Percentiles rank a stretch among this genome's conserved stretches.
phyloP scores from a whole-genome alignment of 78 protist species.

The Dictyostelium firmibasis region DNA sequence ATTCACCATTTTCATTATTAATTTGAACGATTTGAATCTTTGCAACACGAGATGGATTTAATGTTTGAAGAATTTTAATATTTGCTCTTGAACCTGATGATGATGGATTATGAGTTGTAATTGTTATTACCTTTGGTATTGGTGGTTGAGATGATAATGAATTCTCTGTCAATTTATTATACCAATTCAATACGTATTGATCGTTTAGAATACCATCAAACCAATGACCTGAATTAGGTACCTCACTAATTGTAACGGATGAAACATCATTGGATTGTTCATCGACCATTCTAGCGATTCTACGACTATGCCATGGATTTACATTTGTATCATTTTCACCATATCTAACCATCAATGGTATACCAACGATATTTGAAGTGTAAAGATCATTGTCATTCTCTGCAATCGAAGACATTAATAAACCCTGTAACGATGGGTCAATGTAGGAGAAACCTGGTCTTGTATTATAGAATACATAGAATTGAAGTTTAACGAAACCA shows the following conservation, averaged over 20 bases:
- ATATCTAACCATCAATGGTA: conserved; percentile 48
- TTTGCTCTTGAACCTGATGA: conserved; percentile 34
- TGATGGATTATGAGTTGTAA: conserved; percentile 19
- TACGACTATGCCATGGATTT: conserved; percentile 55
- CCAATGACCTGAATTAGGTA: conserved; percentile 71
- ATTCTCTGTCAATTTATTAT: background rate
- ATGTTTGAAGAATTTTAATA: conserved; percentile 21
- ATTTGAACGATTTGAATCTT: conserved; percentile 7
- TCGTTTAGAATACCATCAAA: conserved; percentile 75
- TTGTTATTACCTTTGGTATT: background rate
- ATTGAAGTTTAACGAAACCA: conserved; percentile 46
- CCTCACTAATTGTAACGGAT: conserved; percentile 17
- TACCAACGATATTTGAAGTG: conserved; percentile 35
- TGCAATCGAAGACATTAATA: conserved; percentile 58
- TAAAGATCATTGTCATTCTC: conserved; percentile 41
- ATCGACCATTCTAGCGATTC: conserved; percentile 48
- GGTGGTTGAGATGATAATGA: background rate
- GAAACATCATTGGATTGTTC: background rate
- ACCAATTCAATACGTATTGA: conserved; percentile 14
- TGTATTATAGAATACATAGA: conserved; percentile 20
- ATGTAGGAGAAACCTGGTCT: conserved; percentile 38
- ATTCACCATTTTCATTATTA: background rate
- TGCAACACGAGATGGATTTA: background rate
- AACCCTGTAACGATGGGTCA: conserved; percentile 29
- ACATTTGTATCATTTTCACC: conserved; percentile 49